Base-by-base conservation (phyloP, 805 yeast species). In the Yamadazyma tumulicola region DNA sequence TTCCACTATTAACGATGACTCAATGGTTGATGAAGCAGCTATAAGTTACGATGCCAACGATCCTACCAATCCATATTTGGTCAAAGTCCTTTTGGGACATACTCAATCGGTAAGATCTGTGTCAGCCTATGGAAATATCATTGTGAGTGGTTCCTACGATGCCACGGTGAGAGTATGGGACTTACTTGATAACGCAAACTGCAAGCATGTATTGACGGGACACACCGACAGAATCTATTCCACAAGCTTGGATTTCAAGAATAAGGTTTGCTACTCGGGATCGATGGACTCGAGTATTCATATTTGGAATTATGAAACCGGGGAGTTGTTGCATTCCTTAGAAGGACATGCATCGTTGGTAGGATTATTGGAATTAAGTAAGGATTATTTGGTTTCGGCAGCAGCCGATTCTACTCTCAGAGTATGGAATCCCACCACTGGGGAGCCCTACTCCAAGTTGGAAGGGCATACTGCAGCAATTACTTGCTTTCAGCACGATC, bases 391-490 rank as follows among this genome's bases (percentile, higher is more conserved):
- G 9, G 95, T 91, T 1, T 83, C 95, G 29, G 98, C 96, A 0
- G 97, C 97, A 2, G 97, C 97, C 0, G 98, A 93, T 57, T 77
- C 93, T 3, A 81, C 96, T 0, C 69, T 93, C 26, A 72, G 97
- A 33, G 81, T 91, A 2, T 93, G 98, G 98, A 84, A 93, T 52
- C 93, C 96, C 1, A 76, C 76, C 18, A 74, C 80, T 6, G 88
- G 85, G 19, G 72, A 72, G 14, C 76, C 85, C 26, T 65, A 68
- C 32, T 76, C 77, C 51, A 76, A 83, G 31, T 73, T 88, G 39
- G 81, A 84, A 46, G 95, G 96, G 20, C 91, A 88, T 57, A 74
- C 79, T 18, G 76, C 79, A 10, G 95, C 97, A 0, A 89, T 93
- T 31, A 88, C 97, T 0, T 91, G 97, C 41, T 88, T 93, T 56